Conservation (phyloP, 352 stramenopile species). For the Pythium oligandrum region DNA sequence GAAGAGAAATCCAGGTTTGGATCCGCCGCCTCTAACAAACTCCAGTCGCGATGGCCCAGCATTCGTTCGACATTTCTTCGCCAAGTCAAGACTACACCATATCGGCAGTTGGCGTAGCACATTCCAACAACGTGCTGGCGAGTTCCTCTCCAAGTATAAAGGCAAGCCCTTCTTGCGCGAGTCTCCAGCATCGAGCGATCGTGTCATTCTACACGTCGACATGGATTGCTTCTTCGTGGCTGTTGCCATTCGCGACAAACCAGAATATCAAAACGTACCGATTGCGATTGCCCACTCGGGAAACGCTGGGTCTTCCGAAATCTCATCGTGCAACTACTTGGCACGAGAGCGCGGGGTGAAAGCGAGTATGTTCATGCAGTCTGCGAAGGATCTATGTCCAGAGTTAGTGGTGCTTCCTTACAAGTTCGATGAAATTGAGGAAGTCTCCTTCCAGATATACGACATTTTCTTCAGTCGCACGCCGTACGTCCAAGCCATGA, state of each 20-base stretch:
- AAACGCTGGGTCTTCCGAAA: conserved; percentile 80
- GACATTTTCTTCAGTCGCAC: conserved; percentile 87
- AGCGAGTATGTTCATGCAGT: conserved; percentile 94
- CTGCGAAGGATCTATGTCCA: conserved; percentile 87
- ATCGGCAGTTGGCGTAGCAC: conserved; percentile 76
- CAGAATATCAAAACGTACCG: conserved; percentile 64
- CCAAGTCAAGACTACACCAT: conserved; percentile 81
- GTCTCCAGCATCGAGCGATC: conserved; percentile 28
- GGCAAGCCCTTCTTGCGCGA: conserved; percentile 32
- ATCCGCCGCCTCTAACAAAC: conserved; percentile 23
- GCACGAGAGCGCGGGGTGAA: conserved; percentile 87
- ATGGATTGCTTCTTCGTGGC: conserved; percentile 98
- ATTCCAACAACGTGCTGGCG: conserved; percentile 59
- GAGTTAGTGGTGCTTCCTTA: conserved; percentile 93
- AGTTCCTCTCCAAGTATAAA: conserved; percentile 65
- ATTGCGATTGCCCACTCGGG: conserved; percentile 90
- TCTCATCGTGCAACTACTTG: conserved; percentile 95
- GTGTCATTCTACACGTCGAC: conserved; percentile 94
- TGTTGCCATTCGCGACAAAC: conserved; percentile 83
- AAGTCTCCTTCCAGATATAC: conserved; percentile 92
- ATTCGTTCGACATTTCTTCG: conserved; percentile 80
- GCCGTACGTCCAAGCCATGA: conserved; percentile 91
- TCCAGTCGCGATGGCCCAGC: conserved; percentile 65
- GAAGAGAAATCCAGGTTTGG: no score
- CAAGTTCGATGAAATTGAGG: conserved; percentile 89